Evolutionary conservation across 1,139 yeast species (phyloP).

Genomic region (Geotrichum reessii): DNA sequence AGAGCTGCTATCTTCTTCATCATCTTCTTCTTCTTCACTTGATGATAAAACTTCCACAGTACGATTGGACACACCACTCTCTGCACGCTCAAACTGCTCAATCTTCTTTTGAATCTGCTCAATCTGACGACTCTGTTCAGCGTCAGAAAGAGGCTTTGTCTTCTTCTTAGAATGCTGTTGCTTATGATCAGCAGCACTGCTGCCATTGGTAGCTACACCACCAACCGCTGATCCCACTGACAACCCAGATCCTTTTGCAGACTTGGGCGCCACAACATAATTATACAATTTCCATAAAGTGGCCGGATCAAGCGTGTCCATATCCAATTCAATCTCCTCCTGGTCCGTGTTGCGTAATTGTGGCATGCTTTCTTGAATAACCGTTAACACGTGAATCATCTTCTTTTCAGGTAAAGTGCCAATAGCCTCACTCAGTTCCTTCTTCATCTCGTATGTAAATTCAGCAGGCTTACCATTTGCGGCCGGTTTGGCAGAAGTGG

Average conservation of each 20-base stretch:
- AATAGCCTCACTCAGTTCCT: constrained; percentile 83
- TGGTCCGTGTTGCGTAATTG: constrained; percentile 62
- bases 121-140: constrained; percentile 70
- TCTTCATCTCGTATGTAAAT: constrained; percentile 89
- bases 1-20: constrained; percentile 11
- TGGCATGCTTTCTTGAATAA: constrained; percentile 84
- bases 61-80: constrained; percentile 22
- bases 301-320: constrained; percentile 84
- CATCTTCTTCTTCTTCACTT: constrained; percentile 17
- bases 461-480: constrained; percentile 20
- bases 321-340: constrained; percentile 91
- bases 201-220: constrained; percentile 14
- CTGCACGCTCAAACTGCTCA: constrained; percentile 58
- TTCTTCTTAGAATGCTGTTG: constrained; percentile 40
- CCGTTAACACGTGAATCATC: constrained; percentile 74
- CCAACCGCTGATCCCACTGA: constrained; percentile 19
- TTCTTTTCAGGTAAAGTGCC: constrained; percentile 68
- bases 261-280: constrained; percentile 57
- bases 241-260: constrained; percentile 31
- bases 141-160: constrained; percentile 53
- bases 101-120: constrained; percentile 79
- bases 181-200: constrained; percentile 26
- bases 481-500: constrained; percentile 8
- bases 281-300: constrained; percentile 81
- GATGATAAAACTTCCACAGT: constrained; percentile 9